Evolutionary conservation across 495 filamentous ascomycete species (phyloP).

Genomic region (Aspergillus haitiensis): DNA sequence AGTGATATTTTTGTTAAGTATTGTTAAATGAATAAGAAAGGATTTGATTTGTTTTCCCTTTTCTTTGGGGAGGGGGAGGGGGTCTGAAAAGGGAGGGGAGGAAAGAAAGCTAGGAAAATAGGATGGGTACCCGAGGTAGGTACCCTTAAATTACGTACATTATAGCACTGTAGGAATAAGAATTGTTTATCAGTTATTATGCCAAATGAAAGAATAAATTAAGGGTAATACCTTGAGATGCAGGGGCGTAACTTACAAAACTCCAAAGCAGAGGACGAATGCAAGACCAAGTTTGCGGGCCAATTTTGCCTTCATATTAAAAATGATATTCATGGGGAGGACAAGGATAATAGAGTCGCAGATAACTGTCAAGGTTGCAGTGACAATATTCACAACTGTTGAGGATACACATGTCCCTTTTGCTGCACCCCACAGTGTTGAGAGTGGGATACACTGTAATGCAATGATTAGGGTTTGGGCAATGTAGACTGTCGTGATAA

Average conservation of each 20-base stretch:
- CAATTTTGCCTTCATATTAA: constrained; percentile 20
- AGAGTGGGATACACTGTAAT: constrained; percentile 24
- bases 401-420: constrained; percentile 20
- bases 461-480: constrained; percentile 24
- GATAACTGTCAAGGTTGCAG: constrained; percentile 17
- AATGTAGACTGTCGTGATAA: constrained; percentile 21
- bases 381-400: constrained; percentile 17
- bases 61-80: no score
- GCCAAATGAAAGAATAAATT: background rate
- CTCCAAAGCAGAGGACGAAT: constrained; percentile 24
- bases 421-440: constrained; percentile 17
- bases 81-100: no score
- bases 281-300: constrained; percentile 12
- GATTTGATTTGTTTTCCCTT: background rate
- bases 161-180: constrained; percentile 2
- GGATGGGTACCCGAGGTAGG: no score
- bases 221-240: background rate
- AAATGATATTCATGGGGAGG: constrained; percentile 21
- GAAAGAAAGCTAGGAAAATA: no score
- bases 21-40: background rate
- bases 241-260: constrained; percentile 19
- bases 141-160: constrained; percentile 2
- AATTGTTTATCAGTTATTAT: background rate
- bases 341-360: constrained; percentile 24
- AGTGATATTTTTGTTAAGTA: no score